Base-by-base conservation (phyloP, 176 grass and related monocot species). In the Saccharum officinarum region DNA sequence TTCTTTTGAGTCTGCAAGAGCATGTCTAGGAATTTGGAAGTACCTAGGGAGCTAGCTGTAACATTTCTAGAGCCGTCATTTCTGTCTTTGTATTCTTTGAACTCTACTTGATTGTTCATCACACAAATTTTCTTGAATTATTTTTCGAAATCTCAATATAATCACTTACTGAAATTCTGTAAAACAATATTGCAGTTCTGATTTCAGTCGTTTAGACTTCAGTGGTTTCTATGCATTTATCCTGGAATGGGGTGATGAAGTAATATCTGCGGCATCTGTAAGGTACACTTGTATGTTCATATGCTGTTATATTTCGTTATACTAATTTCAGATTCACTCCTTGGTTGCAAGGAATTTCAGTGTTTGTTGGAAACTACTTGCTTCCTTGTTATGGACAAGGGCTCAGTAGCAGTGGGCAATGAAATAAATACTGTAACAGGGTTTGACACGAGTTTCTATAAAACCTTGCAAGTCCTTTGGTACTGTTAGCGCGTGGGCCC, bases 201-300 rank as follows among this genome's bases (percentile, higher is more conserved):
- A 98, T 92, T 91, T 95, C 91, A 91, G 70, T 86, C 86, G 97
- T 79, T 87, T 98, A 87, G 81, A 98, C 81, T 98, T 95, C 76
- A 85, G 87, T 75, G 90, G 88, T 25, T 98, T 98, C 86, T 96
- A 98, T 80, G 86, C 97, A 39, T 96, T 98, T 87, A 85, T 98
- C 71, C 87, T 98, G 81, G 93, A 98, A 79, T 78, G 78, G 40
- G 90, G 93, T 83, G 97, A 94, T 82, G 97, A 98, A 96, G 92
- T 98, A 68, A 98, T 98, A 74, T 92, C 97, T 2, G 78, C 78
- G 5, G 97, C 97, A 86, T 94, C 92, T 91, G 71, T 98, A 71
- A 92, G 97, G 97, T 98, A 87, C 23, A 54, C 42, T 70, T 55
- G 33, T 73, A 8, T 64, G 55, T 67, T 36, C 57, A 67, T 81